phyloP scores from a whole-genome alignment of 208 protist species.

The Leishmania amazonensis region DNA sequence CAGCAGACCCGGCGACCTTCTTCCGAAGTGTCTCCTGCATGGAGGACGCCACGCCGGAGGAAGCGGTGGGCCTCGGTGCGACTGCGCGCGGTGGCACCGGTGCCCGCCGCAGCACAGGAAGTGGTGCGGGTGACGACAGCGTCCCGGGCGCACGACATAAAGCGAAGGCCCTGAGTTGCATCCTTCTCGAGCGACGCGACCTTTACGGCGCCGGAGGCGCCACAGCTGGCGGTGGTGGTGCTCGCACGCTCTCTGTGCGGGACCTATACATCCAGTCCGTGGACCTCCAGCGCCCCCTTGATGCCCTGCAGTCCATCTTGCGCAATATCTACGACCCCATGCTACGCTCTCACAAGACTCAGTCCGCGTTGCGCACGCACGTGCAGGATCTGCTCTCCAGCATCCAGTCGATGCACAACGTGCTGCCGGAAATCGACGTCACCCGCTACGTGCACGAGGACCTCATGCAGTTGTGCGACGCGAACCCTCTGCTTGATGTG shows the following conservation, averaged over 20 bases:
- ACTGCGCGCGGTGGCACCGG: not conserved
- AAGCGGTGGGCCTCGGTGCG: conserved; percentile 3
- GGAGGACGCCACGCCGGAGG: conserved; percentile 9
- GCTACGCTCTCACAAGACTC: conserved; percentile 41
- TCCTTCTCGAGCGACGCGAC: conserved; percentile 26
- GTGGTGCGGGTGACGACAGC: not conserved
- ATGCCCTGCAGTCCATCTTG: conserved; percentile 59
- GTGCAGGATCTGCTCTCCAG: conserved; percentile 79
- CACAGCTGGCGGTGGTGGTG: not conserved
- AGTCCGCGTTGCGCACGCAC: conserved; percentile 49
- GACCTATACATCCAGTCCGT: conserved; percentile 75
- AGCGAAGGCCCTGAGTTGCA: conserved; percentile 28
- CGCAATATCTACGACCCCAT: conserved; percentile 80
- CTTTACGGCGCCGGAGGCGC: no score
- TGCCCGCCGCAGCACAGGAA: not conserved
- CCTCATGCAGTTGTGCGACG: conserved; percentile 71
- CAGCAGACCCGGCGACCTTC: conserved; percentile 36
- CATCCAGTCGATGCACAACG: conserved; percentile 57
- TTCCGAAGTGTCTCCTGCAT: conserved; percentile 22
- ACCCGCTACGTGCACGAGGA: conserved; percentile 74
- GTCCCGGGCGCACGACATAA: not conserved
- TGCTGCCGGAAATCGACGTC: conserved; percentile 67
- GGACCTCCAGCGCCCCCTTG: conserved; percentile 60
- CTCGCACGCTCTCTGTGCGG: conserved; percentile 35
- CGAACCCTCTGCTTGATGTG: conserved; percentile 61